Conservation (phyloP, 2,329 filamentous ascomycete genomes). For the Zopfia rhizophila region DNA sequence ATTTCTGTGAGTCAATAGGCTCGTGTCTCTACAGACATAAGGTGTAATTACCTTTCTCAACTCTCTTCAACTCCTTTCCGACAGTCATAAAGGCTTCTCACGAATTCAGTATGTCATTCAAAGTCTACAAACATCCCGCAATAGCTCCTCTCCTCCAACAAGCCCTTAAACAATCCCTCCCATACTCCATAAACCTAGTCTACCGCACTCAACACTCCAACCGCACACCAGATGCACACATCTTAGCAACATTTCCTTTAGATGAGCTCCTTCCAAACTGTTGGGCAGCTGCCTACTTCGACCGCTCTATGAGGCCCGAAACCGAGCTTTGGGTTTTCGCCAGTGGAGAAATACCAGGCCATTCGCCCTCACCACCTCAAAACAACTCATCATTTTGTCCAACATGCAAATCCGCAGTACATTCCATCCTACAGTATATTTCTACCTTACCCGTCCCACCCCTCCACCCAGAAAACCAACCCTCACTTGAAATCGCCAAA, state of each 20-base stretch:
- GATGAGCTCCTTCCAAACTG: conserved; percentile 34
- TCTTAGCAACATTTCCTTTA: conserved; percentile 52
- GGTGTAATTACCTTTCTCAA: too few relatives aligned
- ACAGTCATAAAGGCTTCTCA: too few relatives aligned
- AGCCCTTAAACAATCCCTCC: conserved; percentile 64
- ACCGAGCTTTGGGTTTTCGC: conserved; percentile 73
- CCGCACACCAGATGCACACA: conserved; percentile 49
- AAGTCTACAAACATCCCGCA: conserved; percentile 33
- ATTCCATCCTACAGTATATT: conserved; percentile 41
- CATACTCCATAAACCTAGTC: conserved; percentile 68
- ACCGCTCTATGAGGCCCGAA: conserved; percentile 69
- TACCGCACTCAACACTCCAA: conserved; percentile 70
- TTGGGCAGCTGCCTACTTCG: conserved; percentile 70
- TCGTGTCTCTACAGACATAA: too few relatives aligned
- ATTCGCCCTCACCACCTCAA: conserved; percentile 17
- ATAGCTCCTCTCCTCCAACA: conserved; percentile 62
- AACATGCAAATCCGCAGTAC: conserved; percentile 41
- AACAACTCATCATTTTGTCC: conserved; percentile 28
- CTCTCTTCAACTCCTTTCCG: too few relatives aligned
- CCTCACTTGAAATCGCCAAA: conserved; percentile 38
- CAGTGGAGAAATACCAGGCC: conserved; percentile 35
- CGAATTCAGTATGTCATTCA: conserved; percentile 8
- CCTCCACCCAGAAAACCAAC: conserved; percentile 36
- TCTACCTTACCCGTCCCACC: conserved; percentile 38
- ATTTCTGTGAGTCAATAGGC: too few relatives aligned